Conservation (phyloP, 768 basidiomycete species). For the Leucocoprinus sp. region DNA sequence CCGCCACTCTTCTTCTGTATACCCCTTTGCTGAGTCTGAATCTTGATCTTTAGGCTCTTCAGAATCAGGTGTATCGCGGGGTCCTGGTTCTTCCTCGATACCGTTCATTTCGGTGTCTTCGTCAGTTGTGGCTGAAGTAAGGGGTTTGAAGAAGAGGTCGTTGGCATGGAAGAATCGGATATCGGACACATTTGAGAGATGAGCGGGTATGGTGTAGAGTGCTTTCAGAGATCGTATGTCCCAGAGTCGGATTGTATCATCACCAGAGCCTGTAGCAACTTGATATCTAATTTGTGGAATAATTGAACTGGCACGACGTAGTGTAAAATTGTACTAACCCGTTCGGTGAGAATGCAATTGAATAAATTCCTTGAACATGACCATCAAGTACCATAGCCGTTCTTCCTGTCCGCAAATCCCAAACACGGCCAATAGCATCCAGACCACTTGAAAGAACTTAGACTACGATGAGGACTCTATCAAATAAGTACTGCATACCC, state of each 20-base stretch:
- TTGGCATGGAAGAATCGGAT: conserved; percentile 85
- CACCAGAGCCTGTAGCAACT: conserved; percentile 93
- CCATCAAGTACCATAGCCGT: conserved; percentile 98
- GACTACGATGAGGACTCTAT: neutral
- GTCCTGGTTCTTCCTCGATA: conserved; percentile 25
- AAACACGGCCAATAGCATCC: conserved; percentile 94
- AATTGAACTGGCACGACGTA: conserved; percentile 11
- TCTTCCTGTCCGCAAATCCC: conserved; percentile 92
- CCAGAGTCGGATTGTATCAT: conserved; percentile 98
- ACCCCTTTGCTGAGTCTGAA: conserved; percentile 23
- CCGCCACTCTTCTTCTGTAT: conserved; percentile 55
- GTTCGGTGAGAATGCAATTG: conserved; percentile 91
- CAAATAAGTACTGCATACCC: conserved; percentile 48
- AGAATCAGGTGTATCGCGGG: conserved; percentile 26
- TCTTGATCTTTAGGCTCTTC: conserved; percentile 16
- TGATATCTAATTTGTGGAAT: conserved; percentile 59
- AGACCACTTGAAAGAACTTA: conserved; percentile 54
- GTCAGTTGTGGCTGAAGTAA: conserved; percentile 17
- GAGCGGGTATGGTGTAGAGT: conserved; percentile 94
- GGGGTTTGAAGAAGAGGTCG: conserved; percentile 38
- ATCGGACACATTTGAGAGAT: conserved; percentile 91
- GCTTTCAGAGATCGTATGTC: conserved; percentile 90
- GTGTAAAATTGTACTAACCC: conserved; percentile 51
- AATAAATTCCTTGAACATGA: conserved; percentile 86
- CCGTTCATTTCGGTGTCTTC: conserved; percentile 44